Conservation (phyloP, 1,284 basidiomycete species). For the Leccinum solheimii region DNA sequence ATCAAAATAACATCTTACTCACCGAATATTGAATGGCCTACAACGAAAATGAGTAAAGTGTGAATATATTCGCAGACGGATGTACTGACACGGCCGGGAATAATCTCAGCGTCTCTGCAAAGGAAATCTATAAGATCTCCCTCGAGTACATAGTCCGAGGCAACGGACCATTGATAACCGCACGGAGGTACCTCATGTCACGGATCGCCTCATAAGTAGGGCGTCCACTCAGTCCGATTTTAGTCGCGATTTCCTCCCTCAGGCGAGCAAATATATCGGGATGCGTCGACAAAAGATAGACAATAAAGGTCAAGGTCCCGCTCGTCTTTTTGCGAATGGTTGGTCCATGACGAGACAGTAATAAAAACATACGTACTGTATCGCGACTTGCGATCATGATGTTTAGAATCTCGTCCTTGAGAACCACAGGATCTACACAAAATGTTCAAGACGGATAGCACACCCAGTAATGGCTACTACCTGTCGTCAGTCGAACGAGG, state of each 20-base stretch:
- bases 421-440: conserved; percentile 32
- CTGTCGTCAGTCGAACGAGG: conserved; percentile 24
- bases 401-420: conserved; percentile 49
- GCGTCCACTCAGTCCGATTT: conserved; percentile 40
- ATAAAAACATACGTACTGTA: conserved; percentile 35
- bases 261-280: conserved; percentile 45
- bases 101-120: conserved; percentile 53
- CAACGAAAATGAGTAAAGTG: background rate
- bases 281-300: conserved; percentile 53
- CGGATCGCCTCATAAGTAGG: conserved; percentile 48
- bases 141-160: background rate
- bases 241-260: conserved; percentile 47
- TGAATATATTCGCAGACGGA: background rate
- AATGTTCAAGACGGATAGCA: background rate
- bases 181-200: conserved; percentile 52
- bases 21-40: conserved; percentile 33
- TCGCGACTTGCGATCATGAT: conserved; percentile 49
- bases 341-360: background rate
- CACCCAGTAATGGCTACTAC: conserved; percentile 1
- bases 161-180: conserved; percentile 47
- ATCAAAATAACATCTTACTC: background rate
- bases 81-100: conserved; percentile 55
- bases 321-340: conserved; percentile 39
- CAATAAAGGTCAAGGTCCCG: conserved; percentile 45
- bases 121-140: background rate